Conservation (phyloP, 2,329 filamentous ascomycete genomes). For the Pseudodiploospora longispora region DNA sequence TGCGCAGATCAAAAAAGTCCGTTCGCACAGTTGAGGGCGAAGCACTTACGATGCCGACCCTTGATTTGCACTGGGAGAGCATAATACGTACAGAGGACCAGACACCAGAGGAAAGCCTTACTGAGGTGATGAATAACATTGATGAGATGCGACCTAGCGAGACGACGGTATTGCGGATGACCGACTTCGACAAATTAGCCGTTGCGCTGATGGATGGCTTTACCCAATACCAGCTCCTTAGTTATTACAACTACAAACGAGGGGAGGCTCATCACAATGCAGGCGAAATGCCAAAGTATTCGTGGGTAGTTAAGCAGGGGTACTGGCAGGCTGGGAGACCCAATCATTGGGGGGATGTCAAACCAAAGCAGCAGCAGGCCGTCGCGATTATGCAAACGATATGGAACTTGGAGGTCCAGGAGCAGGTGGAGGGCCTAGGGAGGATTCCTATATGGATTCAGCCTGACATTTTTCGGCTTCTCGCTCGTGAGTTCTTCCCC, state of each 20-base stretch:
- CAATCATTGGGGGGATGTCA: constrained; percentile 9
- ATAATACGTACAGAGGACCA: constrained; percentile 20
- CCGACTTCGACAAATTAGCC: constrained; percentile 34
- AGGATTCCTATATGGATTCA: constrained; percentile 30
- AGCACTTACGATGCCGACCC: constrained; percentile 1
- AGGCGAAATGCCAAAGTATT: constrained; percentile 14
- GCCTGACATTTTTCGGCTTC: constrained; percentile 33
- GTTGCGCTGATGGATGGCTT: constrained; percentile 36
- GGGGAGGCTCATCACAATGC: background rate
- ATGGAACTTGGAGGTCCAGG: constrained; percentile 43
- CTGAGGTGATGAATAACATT: constrained; percentile 37
- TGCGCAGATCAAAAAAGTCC: constrained; percentile 13
- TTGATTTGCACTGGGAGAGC: constrained; percentile 23
- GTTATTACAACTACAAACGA: constrained; percentile 27
- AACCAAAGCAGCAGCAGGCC: constrained; percentile 33
- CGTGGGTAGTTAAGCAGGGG: constrained; percentile 34
- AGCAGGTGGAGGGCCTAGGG: constrained; percentile 36
- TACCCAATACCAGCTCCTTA: constrained; percentile 34
- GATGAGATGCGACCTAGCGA: constrained; percentile 38
- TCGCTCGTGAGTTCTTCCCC: constrained; percentile 33
- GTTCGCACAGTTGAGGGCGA: constrained; percentile 13
- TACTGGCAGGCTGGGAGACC: constrained; percentile 33
- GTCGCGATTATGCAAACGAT: constrained; percentile 37
- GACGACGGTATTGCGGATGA: constrained; percentile 26
- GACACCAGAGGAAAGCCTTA: constrained; percentile 14